Percentiles rank a stretch among this genome's conserved stretches.
phyloP scores from a whole-genome alignment of 2,329 filamentous ascomycete genomes.

The Nothopassalora personata region DNA sequence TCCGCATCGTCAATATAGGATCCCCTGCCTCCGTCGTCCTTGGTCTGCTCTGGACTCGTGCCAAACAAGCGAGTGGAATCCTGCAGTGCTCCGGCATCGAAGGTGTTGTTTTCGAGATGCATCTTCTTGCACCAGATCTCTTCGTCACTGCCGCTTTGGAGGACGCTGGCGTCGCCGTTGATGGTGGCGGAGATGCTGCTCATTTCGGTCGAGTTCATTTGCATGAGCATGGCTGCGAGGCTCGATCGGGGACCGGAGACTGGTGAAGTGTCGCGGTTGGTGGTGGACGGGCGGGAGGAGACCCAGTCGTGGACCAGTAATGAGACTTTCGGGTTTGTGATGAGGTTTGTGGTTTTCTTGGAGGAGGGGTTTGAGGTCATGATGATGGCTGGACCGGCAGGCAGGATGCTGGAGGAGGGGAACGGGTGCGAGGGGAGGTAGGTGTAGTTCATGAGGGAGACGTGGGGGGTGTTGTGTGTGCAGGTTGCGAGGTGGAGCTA shows the following conservation, averaged over 20 bases:
- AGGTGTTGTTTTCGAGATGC: constrained; percentile 86
- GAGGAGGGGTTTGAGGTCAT: constrained; percentile 81
- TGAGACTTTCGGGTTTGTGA: constrained; percentile 79
- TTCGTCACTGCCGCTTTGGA: constrained; percentile 68
- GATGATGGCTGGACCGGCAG: constrained; percentile 62
- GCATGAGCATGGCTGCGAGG: constrained; percentile 76
- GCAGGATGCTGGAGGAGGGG: constrained; percentile 53
- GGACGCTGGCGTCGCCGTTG: constrained; percentile 74
- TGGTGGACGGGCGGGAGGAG: constrained; percentile 73
- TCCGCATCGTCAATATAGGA: constrained; percentile 76
- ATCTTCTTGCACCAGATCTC: constrained; percentile 76
- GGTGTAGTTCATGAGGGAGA: constrained; percentile 98
- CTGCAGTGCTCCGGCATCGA: constrained; percentile 23
- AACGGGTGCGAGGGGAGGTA: constrained; percentile 61
- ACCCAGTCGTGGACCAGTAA: constrained; percentile 98
- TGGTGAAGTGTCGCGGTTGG: constrained; percentile 56
- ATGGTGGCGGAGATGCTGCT: constrained; percentile 90
- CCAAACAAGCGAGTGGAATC: constrained; percentile 27
- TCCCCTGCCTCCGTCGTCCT: constrained; percentile 47
- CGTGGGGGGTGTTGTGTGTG: constrained; percentile 74
- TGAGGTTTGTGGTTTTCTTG: constrained; percentile 75
- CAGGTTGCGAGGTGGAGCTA: constrained; percentile 95
- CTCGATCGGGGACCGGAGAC: constrained; percentile 61
- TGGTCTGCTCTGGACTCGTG: constrained; percentile 19
- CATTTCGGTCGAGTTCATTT: constrained; percentile 83